Conservation (phyloP, 2,329 filamentous ascomycete species). For the Monosporascus ibericus region DNA sequence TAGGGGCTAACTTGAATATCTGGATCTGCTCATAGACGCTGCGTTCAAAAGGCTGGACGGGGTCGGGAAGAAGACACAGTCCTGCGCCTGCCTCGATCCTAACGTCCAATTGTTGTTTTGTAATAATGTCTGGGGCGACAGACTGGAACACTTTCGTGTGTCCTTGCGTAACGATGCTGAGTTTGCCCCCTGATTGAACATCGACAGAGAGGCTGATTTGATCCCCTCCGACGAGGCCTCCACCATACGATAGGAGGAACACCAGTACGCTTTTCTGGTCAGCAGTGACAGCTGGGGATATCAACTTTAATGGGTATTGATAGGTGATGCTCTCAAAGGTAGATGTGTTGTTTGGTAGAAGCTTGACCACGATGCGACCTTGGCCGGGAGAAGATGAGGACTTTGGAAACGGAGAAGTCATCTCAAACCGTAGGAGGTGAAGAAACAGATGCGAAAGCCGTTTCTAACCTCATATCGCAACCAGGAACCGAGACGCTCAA, state of each 20-base stretch:
- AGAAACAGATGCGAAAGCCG: neutral
- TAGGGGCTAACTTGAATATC: conserved; percentile 57
- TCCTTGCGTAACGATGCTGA: conserved; percentile 66
- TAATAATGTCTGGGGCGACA: conserved; percentile 45
- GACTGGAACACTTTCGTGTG: conserved; percentile 97
- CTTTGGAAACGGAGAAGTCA: conserved; percentile 68
- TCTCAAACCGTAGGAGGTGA: conserved; percentile 2
- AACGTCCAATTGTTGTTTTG: conserved; percentile 51
- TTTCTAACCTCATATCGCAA: conserved; percentile 2
- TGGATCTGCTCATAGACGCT: conserved; percentile 84
- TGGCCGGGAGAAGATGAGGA: conserved; percentile 70
- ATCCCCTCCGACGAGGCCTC: conserved; percentile 86
- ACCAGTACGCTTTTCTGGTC: conserved; percentile 66
- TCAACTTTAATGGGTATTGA: conserved; percentile 91
- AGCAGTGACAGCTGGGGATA: conserved; percentile 66
- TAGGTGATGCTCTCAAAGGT: conserved; percentile 72
- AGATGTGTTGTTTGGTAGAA: conserved; percentile 66
- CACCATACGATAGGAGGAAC: conserved; percentile 90
- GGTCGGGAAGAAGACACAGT: conserved; percentile 74
- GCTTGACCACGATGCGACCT: conserved; percentile 67
- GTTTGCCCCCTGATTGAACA: conserved; percentile 57
- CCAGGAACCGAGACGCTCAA: neutral
- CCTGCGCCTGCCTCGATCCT: conserved; percentile 44
- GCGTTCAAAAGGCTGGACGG: conserved; percentile 81
- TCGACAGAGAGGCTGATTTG: conserved; percentile 66